These are phyloP conservation scores for Neurospora sp. DNA, from an alignment of 495 filamentous ascomycete genomes.

Conservation along the genomic window DNA sequence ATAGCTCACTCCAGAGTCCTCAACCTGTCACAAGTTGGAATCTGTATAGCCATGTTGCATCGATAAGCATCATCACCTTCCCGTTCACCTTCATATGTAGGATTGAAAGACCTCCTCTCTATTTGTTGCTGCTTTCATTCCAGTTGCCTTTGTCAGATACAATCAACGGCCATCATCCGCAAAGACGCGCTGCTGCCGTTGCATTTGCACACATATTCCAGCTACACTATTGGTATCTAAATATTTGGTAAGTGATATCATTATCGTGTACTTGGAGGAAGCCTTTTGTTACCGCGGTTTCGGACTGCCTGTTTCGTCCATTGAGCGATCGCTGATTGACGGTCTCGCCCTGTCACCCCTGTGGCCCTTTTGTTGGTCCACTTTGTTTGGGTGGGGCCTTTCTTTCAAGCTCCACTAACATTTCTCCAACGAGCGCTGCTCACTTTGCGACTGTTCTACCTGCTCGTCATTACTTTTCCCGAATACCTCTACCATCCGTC, in stretches of 20 bases:
- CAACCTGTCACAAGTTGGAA: background rate
- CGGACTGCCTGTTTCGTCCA: background rate
- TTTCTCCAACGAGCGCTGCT: background rate
- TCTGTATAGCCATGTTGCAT: background rate
- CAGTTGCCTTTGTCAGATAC: background rate
- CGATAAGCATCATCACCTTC: background rate
- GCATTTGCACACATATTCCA: background rate
- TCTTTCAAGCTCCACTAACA: background rate
- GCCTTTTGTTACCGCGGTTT: background rate
- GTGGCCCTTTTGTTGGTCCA: background rate
- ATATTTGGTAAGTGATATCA: background rate
- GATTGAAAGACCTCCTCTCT: background rate
- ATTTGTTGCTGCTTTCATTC: background rate
- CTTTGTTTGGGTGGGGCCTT: background rate
- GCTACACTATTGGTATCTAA: background rate
- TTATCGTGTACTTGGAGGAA: background rate
- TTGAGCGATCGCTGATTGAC: background rate
- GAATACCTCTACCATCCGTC: background rate
- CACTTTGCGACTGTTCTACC: background rate
- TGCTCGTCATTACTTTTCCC: background rate
- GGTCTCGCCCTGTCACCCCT: background rate
- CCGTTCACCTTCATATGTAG: background rate
- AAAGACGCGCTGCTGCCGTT: background rate
- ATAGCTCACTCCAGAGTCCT: background rate
- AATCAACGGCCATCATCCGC: background rate